phyloP scores from a whole-genome alignment of 108 stramenopile genomes.

The Mayamaea pseudoterrestris region DNA sequence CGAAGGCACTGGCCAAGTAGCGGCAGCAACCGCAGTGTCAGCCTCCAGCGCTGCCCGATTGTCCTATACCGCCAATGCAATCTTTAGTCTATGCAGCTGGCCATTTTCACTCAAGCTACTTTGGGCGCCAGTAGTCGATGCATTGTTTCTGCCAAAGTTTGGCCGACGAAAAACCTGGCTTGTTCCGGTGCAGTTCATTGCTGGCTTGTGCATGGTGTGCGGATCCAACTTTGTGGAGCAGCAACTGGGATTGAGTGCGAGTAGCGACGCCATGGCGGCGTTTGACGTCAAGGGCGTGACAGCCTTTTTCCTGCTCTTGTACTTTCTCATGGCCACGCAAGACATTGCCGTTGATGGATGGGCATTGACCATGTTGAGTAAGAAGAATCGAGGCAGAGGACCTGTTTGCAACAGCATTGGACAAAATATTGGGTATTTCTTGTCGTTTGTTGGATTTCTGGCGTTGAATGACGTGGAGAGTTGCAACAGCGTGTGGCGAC shows the following conservation, averaged over 20 bases:
- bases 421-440: conserved; percentile 94
- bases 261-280: background rate
- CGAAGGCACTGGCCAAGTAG: conserved; percentile 9
- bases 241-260: conserved; percentile 43
- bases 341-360: conserved; percentile 99
- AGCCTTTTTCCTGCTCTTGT: conserved; percentile 87
- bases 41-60: conserved; percentile 41
- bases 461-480: conserved; percentile 90
- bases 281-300: conserved; percentile 73
- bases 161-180: conserved; percentile 97
- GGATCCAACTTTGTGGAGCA: conserved; percentile 74
- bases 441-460: conserved; percentile 92
- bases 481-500: conserved; percentile 72
- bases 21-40: conserved; percentile 20
- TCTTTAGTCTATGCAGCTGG: conserved; percentile 90
- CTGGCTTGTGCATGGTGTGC: conserved; percentile 74
- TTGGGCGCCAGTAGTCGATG: conserved; percentile 99
- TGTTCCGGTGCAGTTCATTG: conserved; percentile 90
- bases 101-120: conserved; percentile 96
- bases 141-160: conserved; percentile 70
- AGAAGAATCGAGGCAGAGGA: conserved; percentile 88
- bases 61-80: conserved; percentile 90
- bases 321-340: conserved; percentile 98
- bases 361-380: conserved; percentile 97
- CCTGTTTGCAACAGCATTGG: conserved; percentile 94